phyloP scores from a whole-genome alignment of 2,329 filamentous ascomycete species.

The Cladophialophora exuberans region DNA sequence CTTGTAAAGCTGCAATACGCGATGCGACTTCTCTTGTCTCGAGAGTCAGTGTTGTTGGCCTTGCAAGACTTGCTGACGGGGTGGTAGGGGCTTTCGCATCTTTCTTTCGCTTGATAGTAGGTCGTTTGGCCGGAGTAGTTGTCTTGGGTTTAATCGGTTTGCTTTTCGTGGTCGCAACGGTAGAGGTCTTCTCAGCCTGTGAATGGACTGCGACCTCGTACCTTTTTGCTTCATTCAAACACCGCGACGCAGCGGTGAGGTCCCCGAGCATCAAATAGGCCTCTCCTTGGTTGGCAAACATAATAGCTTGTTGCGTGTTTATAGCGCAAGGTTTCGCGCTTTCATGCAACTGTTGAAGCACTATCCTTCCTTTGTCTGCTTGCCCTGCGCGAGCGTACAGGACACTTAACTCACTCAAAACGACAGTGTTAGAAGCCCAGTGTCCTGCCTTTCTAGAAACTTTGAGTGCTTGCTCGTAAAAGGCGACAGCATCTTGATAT shows the following conservation, averaged over 20 bases:
- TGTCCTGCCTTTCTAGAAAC: constrained; percentile 58
- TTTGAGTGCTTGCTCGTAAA: constrained; percentile 80
- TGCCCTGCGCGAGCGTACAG: constrained; percentile 25
- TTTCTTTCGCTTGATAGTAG: constrained; percentile 6
- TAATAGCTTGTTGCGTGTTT: neutral
- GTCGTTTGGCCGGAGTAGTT: constrained; percentile 11
- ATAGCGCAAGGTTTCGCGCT: neutral
- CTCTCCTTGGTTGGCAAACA: constrained; percentile 19
- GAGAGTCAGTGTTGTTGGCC: neutral
- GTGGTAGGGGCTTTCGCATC: too few relatives aligned
- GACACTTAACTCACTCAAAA: constrained; percentile 19
- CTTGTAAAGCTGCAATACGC: constrained; percentile 5
- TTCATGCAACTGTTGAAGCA: neutral
- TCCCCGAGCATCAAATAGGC: constrained; percentile 15
- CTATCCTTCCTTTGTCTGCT: constrained; percentile 10
- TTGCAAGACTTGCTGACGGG: neutral
- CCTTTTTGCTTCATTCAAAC: constrained; percentile 12
- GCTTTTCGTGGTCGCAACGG: neutral
- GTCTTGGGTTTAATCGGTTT: neutral
- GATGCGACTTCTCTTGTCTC: neutral
- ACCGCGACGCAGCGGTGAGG: constrained; percentile 4
- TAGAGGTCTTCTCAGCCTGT: neutral
- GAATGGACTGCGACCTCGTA: too few relatives aligned
- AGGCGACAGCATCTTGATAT: constrained; percentile 85
- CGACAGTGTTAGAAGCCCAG: neutral